A percentile compares a stretch with the other conserved stretches of the same genome.
Conservation (phyloP, 768 basidiomycete genomes). For the Agaricus blazei region DNA sequence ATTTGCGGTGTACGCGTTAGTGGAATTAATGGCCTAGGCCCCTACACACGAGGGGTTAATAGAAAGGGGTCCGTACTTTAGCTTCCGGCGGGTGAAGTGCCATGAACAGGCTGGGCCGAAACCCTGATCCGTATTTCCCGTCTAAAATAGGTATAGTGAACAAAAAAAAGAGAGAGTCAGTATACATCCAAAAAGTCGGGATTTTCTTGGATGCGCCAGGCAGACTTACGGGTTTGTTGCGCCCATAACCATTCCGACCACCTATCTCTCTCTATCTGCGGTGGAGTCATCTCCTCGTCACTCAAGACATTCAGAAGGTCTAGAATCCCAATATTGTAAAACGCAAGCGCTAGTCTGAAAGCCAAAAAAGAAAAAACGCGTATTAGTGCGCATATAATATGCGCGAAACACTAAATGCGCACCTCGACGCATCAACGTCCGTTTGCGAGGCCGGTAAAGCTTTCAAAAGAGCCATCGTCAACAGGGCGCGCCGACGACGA, state of each 20-base stretch:
- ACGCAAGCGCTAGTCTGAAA: constrained; percentile 72
- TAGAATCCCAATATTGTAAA: constrained; percentile 84
- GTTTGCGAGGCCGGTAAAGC: constrained; percentile 65
- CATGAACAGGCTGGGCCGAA: constrained; percentile 74
- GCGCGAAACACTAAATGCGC: background rate
- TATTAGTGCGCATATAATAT: background rate
- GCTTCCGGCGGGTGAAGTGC: constrained; percentile 22
- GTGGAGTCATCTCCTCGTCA: constrained; percentile 27
- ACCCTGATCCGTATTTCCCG: constrained; percentile 60
- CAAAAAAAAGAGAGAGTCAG: background rate
- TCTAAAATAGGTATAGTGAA: constrained; percentile 24
- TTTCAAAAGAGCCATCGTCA: constrained; percentile 10
- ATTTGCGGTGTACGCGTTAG: background rate
- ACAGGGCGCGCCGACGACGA: too few species aligned
- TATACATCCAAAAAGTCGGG: background rate
- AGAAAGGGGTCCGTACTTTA: constrained; percentile 12
- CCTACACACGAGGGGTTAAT: background rate
- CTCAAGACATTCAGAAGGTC: constrained; percentile 64
- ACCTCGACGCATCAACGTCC: constrained; percentile 74
- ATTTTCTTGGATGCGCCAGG: background rate
- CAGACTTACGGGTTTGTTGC: constrained; percentile 56
- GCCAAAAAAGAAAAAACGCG: background rate
- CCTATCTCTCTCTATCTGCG: constrained; percentile 43
- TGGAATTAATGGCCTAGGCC: background rate
- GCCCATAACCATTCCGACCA: constrained; percentile 90